Percentiles rank a stretch among this genome's conserved stretches.
Conservation (phyloP, 352 stramenopile genomes). For the Phytophthora macrochlamydospora region DNA sequence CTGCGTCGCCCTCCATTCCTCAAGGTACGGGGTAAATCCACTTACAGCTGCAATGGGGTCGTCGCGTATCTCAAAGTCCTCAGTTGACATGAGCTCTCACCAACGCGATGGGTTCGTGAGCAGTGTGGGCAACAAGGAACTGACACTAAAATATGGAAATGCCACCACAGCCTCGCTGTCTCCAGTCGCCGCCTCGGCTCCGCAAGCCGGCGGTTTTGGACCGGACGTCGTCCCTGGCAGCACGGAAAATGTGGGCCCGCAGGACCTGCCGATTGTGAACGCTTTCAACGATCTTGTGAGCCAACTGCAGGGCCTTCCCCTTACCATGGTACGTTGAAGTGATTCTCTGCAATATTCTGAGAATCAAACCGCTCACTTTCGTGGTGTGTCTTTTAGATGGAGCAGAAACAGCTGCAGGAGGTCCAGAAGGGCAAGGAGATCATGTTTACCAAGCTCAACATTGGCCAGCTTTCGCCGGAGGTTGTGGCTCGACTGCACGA, state of each 20-base stretch:
- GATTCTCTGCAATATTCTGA: neutral
- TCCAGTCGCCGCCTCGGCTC: conserved; percentile 33
- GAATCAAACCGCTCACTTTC: conserved; percentile 6
- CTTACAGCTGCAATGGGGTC: conserved; percentile 63
- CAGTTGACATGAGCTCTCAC: conserved; percentile 81
- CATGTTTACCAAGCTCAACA: conserved; percentile 90
- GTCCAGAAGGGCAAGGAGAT: conserved; percentile 88
- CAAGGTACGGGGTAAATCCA: conserved; percentile 75
- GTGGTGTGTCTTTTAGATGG: conserved; percentile 54
- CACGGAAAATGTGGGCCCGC: conserved; percentile 73
- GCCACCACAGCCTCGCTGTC: conserved; percentile 65
- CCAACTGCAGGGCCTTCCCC: conserved; percentile 69
- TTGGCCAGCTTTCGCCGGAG: conserved; percentile 68
- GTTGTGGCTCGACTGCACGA: conserved; percentile 80
- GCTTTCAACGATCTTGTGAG: conserved; percentile 81
- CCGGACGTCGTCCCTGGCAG: conserved; percentile 56
- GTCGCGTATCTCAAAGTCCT: conserved; percentile 79
- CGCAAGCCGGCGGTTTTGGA: conserved; percentile 49
- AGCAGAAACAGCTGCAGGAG: conserved; percentile 88
- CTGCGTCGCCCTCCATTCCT: conserved; percentile 45
- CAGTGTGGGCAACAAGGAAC: conserved; percentile 87
- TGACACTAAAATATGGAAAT: conserved; percentile 89
- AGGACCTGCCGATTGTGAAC: conserved; percentile 83
- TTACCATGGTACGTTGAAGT: conserved; percentile 77
- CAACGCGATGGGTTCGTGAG: conserved; percentile 87